Evolutionary conservation across 2,329 filamentous ascomycete genomes (phyloP).

Genomic region (Epichloe hybrida): DNA sequence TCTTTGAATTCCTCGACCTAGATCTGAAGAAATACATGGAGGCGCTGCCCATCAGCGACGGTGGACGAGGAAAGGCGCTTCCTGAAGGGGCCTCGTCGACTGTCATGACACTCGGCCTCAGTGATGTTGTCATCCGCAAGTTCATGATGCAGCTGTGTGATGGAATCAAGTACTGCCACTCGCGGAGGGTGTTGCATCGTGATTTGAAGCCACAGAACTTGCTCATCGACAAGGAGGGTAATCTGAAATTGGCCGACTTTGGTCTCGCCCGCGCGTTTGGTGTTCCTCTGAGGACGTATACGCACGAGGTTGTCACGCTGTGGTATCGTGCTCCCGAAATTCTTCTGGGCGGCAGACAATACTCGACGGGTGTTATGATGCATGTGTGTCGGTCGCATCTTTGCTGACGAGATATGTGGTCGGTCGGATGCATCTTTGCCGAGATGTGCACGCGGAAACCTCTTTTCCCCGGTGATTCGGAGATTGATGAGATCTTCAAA

Average conservation of each 20-base stretch:
- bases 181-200: constrained; percentile 73
- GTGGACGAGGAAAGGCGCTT: constrained; percentile 71
- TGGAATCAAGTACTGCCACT: constrained; percentile 78
- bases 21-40: constrained; percentile 97
- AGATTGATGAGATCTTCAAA: constrained; percentile 32
- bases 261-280: constrained; percentile 82
- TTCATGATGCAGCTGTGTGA: constrained; percentile 84
- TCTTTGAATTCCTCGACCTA: constrained; percentile 82
- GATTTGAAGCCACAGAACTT: constrained; percentile 87
- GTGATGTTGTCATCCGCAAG: constrained; percentile 73
- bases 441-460: constrained; percentile 94
- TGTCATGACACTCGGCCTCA: constrained; percentile 56
- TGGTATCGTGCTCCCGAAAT: constrained; percentile 92
- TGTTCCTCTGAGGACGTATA: constrained; percentile 81
- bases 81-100: constrained; percentile 60
- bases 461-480: constrained; percentile 81
- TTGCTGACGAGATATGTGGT: constrained; percentile 99
- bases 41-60: constrained; percentile 68
- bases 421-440: constrained; percentile 84
- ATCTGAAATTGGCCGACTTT: constrained; percentile 84
- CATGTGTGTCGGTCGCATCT: too few species aligned
- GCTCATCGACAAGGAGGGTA: constrained; percentile 73
- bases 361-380: constrained; percentile 84
- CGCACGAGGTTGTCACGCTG: constrained; percentile 86
- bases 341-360: constrained; percentile 77